Conservation (phyloP, 164 flowering plant genomes). For the Magnolia changhungtana region DNA sequence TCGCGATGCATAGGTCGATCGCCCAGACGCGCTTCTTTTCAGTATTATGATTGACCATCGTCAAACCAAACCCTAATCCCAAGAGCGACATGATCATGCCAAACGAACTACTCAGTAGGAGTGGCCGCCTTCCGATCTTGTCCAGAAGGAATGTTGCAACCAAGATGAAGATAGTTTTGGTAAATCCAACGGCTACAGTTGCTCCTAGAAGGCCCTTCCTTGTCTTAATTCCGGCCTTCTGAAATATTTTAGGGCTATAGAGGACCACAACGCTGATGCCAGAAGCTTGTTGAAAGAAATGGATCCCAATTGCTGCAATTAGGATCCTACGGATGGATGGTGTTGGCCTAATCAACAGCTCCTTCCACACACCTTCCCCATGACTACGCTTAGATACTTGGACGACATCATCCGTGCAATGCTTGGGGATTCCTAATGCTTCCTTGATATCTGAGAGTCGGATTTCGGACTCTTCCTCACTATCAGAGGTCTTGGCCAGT, state of each 20-base stretch:
- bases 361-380: slow-evolving; percentile 62
- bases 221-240: slow-evolving; percentile 49
- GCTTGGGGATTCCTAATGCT: slow-evolving; percentile 54
- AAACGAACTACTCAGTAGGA: slow-evolving; percentile 47
- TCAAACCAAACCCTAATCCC: slow-evolving; percentile 34
- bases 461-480: slow-evolving; percentile 43
- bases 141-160: slow-evolving; percentile 55
- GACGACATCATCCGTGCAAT: slow-evolving; percentile 49
- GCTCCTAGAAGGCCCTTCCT: slow-evolving; percentile 36
- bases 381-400: slow-evolving; percentile 27
- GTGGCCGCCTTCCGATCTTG: slow-evolving; percentile 53
- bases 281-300: slow-evolving; percentile 67
- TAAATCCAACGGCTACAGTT: slow-evolving; percentile 64
- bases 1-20: slow-evolving; percentile 28
- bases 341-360: slow-evolving; percentile 51
- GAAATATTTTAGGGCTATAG: slow-evolving; percentile 63
- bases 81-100: slow-evolving; percentile 56
- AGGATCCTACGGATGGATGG: slow-evolving; percentile 55
- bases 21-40: slow-evolving; percentile 45
- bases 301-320: slow-evolving; percentile 56
- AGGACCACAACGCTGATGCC: slow-evolving; percentile 67
- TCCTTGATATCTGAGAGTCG: slow-evolving; percentile 58
- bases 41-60: slow-evolving; percentile 33
- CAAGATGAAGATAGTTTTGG: slow-evolving; percentile 49
- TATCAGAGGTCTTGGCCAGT: slow-evolving; percentile 49